A percentile compares a stretch with the other conserved stretches of the same genome.
Evolutionary conservation across 306 rosid genomes (phyloP).

Genomic region (Senna tora): DNA sequence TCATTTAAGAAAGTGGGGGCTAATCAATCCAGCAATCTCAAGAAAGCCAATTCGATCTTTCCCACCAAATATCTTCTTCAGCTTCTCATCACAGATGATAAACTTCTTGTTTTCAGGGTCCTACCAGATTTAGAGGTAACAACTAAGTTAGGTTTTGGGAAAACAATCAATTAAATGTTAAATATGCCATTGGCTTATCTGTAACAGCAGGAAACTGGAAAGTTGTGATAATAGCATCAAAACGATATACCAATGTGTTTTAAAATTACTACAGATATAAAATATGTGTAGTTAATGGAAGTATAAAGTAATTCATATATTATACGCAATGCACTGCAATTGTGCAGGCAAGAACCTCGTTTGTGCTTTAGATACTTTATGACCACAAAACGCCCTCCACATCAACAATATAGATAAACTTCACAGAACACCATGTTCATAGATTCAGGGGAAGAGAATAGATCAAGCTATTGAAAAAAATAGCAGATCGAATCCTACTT

Average conservation of each 20-base stretch:
- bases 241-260: neutral
- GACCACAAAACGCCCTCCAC: neutral
- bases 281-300: slow-evolving; percentile 5
- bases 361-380: too few species aligned
- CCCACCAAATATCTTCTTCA: slow-evolving; percentile 82
- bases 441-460: neutral
- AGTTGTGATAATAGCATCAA: neutral
- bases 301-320: neutral
- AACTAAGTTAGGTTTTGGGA: slow-evolving; percentile 20
- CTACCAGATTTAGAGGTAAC: slow-evolving; percentile 42
- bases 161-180: slow-evolving; percentile 15
- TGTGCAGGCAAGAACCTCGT: neutral
- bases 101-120: slow-evolving; percentile 80
- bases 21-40: slow-evolving; percentile 83
- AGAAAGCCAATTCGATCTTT: slow-evolving; percentile 81
- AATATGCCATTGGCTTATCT: neutral
- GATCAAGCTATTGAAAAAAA: slow-evolving; percentile 17
- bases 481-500: neutral
- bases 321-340: neutral
- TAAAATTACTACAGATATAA: slow-evolving; percentile 7
- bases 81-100: slow-evolving; percentile 83
- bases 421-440: slow-evolving; percentile 2
- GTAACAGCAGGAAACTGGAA: slow-evolving; percentile 11
- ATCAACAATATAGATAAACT: neutral
- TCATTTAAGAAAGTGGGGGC: slow-evolving; percentile 79